Evolutionary conservation across 805 yeast species (phyloP), one percentile per base, ranked within the genome.

Genomic region (Candida incommunis): DNA sequence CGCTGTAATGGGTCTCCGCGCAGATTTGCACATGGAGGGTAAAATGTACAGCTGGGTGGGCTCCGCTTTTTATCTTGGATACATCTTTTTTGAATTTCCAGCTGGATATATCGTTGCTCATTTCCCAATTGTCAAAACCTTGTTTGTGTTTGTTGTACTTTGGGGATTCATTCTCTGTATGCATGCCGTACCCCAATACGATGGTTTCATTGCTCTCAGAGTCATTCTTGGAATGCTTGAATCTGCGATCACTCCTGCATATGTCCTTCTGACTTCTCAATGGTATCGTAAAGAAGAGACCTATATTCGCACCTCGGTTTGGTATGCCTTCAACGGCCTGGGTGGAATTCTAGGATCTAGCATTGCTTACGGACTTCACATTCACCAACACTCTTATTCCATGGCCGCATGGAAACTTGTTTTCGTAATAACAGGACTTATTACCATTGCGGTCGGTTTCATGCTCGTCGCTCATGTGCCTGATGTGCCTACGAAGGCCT

Each of bases 91-190:
- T 52, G 78, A 75, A 51, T 61, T 72, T 47, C 74, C 78, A 9
- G 68, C 72, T 16, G 59, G 65, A 9, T 57, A 62, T 44, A 40
- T 69, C 2, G 54, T 77, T 23, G 84, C 78, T 57, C 65, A 64
- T 46, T 69, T 75, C 42, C 81, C 79, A 2, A 67, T 80, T 50
- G 69, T 76, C 2, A 72, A 72, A 48, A 59, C 74, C 3, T 64
- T 73, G 3, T 63, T 74, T 7, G 49, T 58, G 1, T 67, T 71
- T 46, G 69, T 79, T 26, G 53, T 76, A 13, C 29, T 71, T 0
- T 81, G 87, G 86, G 85, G 85, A 20, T 53, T 56, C 26, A 55
- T 76, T n/a, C 59, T 77, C 23, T 64, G 74, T 23, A 75, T 64
- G 49, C 62, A 74, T 20, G 74, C 72, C 48, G 66, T 78, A 2